These are phyloP conservation scores for Aspergillus terreus DNA, from an alignment of 2,329 filamentous ascomycete species.

Conservation along the genomic window DNA sequence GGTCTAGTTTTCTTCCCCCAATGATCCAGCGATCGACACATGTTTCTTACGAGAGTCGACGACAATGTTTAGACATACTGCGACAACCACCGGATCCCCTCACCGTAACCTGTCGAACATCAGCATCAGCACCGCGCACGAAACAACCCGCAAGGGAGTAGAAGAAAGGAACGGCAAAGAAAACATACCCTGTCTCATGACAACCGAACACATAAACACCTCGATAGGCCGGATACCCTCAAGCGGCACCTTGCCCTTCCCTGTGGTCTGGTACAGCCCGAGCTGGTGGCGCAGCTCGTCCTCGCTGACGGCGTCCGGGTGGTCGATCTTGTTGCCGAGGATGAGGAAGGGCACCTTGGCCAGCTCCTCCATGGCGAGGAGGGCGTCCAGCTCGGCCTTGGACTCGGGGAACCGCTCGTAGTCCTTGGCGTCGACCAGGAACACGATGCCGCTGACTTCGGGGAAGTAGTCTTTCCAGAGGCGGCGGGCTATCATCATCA, in stretches of 20 bases:
- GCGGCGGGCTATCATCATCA: conserved; percentile 60
- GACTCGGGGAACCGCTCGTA: conserved; percentile 90
- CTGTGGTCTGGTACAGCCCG: conserved; percentile 92
- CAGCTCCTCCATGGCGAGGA: conserved; percentile 95
- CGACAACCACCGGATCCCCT: conserved; percentile 86
- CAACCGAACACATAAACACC: conserved; percentile 98
- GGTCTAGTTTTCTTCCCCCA: too few species aligned
- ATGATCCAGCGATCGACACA: too few species aligned
- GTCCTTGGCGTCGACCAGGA: conserved; percentile 96
- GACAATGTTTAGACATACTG: conserved; percentile 73
- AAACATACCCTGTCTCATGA: conserved; percentile 83
- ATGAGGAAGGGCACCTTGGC: conserved; percentile 93
- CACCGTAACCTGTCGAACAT: conserved; percentile 62
- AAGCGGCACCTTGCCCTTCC: conserved; percentile 88
- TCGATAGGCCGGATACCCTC: conserved; percentile 94
- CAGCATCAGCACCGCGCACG: too few species aligned
- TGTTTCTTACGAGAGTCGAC: neutral
- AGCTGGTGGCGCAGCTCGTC: conserved; percentile 90
- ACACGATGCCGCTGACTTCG: conserved; percentile 93
- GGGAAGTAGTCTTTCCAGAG: conserved; percentile 98
- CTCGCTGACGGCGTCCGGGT: conserved; percentile 91
- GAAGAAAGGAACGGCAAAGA: neutral
- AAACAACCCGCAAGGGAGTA: neutral
- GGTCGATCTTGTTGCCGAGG: conserved; percentile 99
- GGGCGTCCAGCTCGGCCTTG: conserved; percentile 93